A percentile compares a stretch with the other conserved stretches of the same genome.
These are phyloP conservation scores for Pyrenopolyporus hunteri DNA, from an alignment of 495 filamentous ascomycete species.

Conservation along the genomic window DNA sequence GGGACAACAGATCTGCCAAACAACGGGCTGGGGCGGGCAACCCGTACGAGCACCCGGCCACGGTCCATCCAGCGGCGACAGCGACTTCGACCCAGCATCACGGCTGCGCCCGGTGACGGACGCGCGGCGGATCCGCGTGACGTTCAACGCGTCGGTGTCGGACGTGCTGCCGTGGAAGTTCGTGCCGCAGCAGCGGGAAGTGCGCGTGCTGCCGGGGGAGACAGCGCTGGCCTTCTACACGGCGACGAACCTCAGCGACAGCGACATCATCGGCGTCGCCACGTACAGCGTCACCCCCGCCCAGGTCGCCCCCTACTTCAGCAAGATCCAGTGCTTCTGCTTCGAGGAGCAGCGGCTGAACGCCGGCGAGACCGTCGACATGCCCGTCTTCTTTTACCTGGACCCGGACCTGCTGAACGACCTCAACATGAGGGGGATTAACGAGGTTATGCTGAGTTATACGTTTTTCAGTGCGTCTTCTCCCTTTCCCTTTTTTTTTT, in stretches of 20 bases:
- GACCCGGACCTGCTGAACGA: conserved; percentile 95
- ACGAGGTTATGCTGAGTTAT: conserved; percentile 93
- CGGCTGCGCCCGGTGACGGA: conserved; percentile 80
- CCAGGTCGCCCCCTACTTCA: conserved; percentile 96
- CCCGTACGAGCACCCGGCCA: conserved; percentile 83
- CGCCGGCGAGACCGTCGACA: conserved; percentile 96
- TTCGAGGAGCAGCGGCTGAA: conserved; percentile 94
- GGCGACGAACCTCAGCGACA: conserved; percentile 84
- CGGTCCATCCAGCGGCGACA: conserved; percentile 48
- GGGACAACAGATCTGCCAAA: conserved; percentile 85
- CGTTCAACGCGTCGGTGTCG: conserved; percentile 93
- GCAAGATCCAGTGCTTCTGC: conserved; percentile 99
- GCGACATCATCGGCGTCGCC: conserved; percentile 96
- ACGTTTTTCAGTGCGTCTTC: conserved; percentile 88
- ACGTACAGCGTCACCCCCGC: conserved; percentile 97
- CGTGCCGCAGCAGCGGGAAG: conserved; percentile 93
- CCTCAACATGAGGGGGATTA: conserved; percentile 88
- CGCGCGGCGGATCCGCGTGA: conserved; percentile 88
- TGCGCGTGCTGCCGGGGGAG: conserved; percentile 92
- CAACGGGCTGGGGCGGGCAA: conserved; percentile 93
- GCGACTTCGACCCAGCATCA: conserved; percentile 67
- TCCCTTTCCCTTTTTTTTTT: background rate
- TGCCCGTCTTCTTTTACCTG: conserved; percentile 99
- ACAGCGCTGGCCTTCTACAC: conserved; percentile 98
- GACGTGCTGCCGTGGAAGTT: conserved; percentile 98